Evolutionary conservation across 169 alveolate genomes (phyloP), one percentile per base, ranked within the genome.

Genomic region (Eimeria sp.): DNA sequence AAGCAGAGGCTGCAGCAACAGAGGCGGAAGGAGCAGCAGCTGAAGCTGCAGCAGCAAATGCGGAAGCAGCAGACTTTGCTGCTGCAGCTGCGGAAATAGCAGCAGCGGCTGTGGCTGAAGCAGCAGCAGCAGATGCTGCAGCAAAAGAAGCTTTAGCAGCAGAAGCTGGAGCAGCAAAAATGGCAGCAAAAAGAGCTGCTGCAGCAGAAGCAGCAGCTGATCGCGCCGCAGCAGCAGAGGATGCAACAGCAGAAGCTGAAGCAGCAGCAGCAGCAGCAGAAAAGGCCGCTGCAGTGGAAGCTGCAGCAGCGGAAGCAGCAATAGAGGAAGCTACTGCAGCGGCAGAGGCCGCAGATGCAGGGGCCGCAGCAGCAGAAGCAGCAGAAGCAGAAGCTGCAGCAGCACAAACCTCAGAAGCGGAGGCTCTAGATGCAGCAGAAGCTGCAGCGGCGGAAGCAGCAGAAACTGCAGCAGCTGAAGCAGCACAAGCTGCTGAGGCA

Each of bases 71-170:
- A 82, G 72, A 70, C 0, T 47, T 51, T n/a, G 90, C 16, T 7
- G 90, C 90, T 13, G 90, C 72, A 16, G 67, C 72, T 13, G 87
- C 72, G 54, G 90, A 7, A n/a, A 47, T n/a, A 54, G 51, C 45
- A 51, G 73, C 73, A 51, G 72, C 72, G 54, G n/a, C 45, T n/a
- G 90, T 5, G n/a, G 90, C 47, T 3, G 90, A 70, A 82, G 72
- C 43, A 82, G 49, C 45, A 4, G 73, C 1, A 0, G 90, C 67
- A 51, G 90, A 70, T 6, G 67, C 47, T n/a, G 49, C 40, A n/a
- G 90, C 73, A 51, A 73, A 4, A 27, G 72, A 11, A 0, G 72
- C 20, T 3, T 73, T 45, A 51, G 73, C 34, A 25, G 73, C 67
- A 47, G 90, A 70, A 82, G 67, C 49, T 25, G 90, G 2, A 18